phyloP scores from a whole-genome alignment of 345 rosid species.

The Abelmoschus esculentus region DNA sequence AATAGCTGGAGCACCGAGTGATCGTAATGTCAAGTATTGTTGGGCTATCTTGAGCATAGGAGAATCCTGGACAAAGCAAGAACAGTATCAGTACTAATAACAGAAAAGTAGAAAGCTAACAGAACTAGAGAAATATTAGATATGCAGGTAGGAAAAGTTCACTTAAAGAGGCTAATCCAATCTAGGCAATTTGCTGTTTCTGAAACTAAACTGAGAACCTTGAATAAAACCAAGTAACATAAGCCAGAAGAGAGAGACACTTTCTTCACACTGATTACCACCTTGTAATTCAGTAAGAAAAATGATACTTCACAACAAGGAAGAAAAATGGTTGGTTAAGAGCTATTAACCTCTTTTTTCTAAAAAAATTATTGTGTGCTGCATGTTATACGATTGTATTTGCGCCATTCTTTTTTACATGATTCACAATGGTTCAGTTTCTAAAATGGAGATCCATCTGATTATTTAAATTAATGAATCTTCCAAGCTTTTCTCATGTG shows the following conservation, averaged over 20 bases:
- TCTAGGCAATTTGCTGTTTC: background rate
- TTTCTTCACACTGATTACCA: background rate
- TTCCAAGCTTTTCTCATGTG: too few relatives aligned
- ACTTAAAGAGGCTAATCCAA: background rate
- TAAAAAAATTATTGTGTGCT: too few relatives aligned
- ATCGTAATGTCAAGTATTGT: slow-evolving; percentile 46
- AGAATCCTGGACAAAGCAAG: slow-evolving; percentile 32
- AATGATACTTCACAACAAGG: background rate
- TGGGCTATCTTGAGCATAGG: slow-evolving; percentile 47
- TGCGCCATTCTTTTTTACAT: background rate
- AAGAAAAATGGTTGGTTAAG: background rate
- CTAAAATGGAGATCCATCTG: too few relatives aligned
- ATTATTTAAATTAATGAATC: too few relatives aligned
- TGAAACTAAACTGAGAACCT: background rate
- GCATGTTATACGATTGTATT: too few relatives aligned
- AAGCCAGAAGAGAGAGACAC: background rate
- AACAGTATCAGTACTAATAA: background rate
- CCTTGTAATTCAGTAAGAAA: background rate
- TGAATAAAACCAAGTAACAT: background rate
- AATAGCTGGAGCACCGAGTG: slow-evolving; percentile 56
- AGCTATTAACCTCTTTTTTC: background rate
- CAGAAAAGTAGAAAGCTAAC: background rate
- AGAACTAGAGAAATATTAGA: background rate
- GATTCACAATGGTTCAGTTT: too few relatives aligned
- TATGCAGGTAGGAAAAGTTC: background rate